Evolutionary conservation across 441 rosid genomes (phyloP).

Genomic region (Theobroma grandiflorum): DNA sequence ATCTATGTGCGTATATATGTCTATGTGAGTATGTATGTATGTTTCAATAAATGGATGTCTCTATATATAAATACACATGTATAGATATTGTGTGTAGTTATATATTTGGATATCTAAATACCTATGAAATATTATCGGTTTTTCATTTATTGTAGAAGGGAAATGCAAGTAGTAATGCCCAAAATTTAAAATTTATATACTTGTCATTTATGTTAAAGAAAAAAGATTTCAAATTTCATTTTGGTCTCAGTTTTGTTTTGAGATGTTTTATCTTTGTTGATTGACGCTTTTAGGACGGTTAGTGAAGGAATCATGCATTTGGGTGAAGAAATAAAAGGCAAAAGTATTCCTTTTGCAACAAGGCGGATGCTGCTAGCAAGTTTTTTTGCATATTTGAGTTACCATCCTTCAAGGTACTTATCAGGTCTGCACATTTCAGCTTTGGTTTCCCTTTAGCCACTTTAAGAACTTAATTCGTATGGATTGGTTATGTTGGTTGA

Average conservation of each 20-base stretch:
- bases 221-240: neutral
- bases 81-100: neutral
- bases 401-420: conserved; percentile 89
- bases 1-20: neutral
- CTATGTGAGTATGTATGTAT: neutral
- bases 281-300: conserved; percentile 39
- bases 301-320: conserved; percentile 44
- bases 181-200: neutral
- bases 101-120: neutral
- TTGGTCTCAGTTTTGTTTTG: neutral
- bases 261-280: conserved; percentile 28
- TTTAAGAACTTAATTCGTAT: conserved; percentile 23
- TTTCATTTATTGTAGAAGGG: neutral
- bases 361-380: conserved; percentile 69
- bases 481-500: neutral
- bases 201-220: conserved; percentile 19
- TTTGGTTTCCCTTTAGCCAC: conserved; percentile 27
- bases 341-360: conserved; percentile 44
- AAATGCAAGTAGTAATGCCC: neutral
- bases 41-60: neutral
- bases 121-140: neutral
- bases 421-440: conserved; percentile 86
- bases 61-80: neutral
- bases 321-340: conserved; percentile 47
- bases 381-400: conserved; percentile 57